Evolutionary conservation across 2,329 filamentous ascomycete genomes (phyloP), one percentile per base, ranked within the genome.

Genomic region (Fusarium nisikadoi): DNA sequence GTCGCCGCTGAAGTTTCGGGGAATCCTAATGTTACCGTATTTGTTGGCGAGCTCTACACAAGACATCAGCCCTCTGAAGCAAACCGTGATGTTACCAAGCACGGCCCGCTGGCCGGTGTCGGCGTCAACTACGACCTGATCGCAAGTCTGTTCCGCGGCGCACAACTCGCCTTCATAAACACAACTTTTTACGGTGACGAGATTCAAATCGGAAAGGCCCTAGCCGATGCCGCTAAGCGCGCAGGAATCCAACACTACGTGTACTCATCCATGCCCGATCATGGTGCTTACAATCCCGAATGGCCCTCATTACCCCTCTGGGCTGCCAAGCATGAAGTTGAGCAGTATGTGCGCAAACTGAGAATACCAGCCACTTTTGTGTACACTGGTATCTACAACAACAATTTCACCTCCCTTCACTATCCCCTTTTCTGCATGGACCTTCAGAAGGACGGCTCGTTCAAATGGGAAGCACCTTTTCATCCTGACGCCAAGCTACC

Each of bases 381-480:
- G 73, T 98, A 98, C 82, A 94, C 95, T 14, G 96, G 95, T 66
- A 98, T 98, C 77, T 99, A 98, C 86, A 97, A 98, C 86, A 98
- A 98, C 83, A 98, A 99, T 81, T 99, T 98, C 83, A 98, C 95
- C 35, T 96, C 93, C 50, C 87, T 98, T 36, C 91, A 90, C 3
- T 98, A 97, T 79, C 96, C 96, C 3, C 87, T 98, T 8, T 98
- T 98, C 84, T 96, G 95, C 83, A 97, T 98, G 93, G 94, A 97
- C 71, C 85, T 97, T 50, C 91, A 94, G 81, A 81, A 86, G 3
- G 94, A 98, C 76, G 94, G 94, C 23, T 94, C 93, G 59, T 98
- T 98, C 80, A 85, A 92, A 65, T 98, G 96, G 96, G 91, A 94
- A 79, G 95, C 95, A 4, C 96, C 96, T 1, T 98, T 98, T 81